Percentiles rank a stretch among this genome's conserved stretches.
These are phyloP conservation scores for Strobilomyces confusus DNA, from an alignment of 768 basidiomycete species.

Conservation along the genomic window DNA sequence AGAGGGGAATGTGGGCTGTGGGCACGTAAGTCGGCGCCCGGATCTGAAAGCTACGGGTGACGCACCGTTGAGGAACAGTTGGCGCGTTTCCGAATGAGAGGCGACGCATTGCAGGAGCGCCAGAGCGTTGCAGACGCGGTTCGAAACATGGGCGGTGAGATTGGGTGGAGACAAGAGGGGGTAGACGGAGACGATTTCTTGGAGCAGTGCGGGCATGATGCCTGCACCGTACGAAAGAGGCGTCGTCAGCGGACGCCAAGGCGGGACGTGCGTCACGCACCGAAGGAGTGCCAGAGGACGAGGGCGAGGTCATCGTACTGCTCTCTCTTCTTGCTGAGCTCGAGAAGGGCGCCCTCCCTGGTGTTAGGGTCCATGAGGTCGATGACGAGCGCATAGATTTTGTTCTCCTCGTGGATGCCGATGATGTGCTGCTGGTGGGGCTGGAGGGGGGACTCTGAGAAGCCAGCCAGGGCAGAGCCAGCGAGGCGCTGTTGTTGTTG, in stretches of 20 bases:
- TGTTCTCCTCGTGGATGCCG: slow-evolving; percentile 60
- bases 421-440: slow-evolving; percentile 54
- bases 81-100: slow-evolving; percentile 92
- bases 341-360: slow-evolving; percentile 88
- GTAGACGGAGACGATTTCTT: slow-evolving; percentile 98
- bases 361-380: slow-evolving; percentile 78
- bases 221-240: slow-evolving; percentile 43
- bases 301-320: slow-evolving; percentile 98
- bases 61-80: slow-evolving; percentile 90
- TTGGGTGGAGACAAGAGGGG: slow-evolving; percentile 93
- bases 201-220: slow-evolving; percentile 94
- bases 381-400: slow-evolving; percentile 89
- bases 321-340: slow-evolving; percentile 97
- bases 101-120: slow-evolving; percentile 98
- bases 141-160: slow-evolving; percentile 95
- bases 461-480: slow-evolving; percentile 34
- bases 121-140: slow-evolving; percentile 97
- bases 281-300: slow-evolving; percentile 98
- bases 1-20: slow-evolving; percentile 92
- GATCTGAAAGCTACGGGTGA: not conserved
- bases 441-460: slow-evolving; percentile 62
- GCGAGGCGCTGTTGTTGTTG: slow-evolving; percentile 43
- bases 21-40: not conserved
- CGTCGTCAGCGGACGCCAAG: not conserved
- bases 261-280: slow-evolving; percentile 39